A percentile compares a stretch with the other conserved stretches of the same genome.
phyloP scores from a whole-genome alignment of 2,329 filamentous ascomycete species.

The Sordariomycetes sp. region DNA sequence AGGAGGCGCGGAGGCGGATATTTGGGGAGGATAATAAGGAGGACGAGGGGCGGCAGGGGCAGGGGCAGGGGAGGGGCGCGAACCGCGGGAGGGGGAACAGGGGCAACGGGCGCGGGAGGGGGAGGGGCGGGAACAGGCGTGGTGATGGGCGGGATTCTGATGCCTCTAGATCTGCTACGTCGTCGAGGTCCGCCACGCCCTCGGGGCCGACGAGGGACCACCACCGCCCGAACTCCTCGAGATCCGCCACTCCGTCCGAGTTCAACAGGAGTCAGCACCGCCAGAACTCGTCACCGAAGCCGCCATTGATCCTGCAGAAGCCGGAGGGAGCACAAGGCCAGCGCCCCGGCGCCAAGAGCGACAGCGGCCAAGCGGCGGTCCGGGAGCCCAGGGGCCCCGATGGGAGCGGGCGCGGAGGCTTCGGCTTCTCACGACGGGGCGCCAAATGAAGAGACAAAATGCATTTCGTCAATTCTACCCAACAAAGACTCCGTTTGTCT shows the following conservation, averaged over 20 bases:
- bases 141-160: neutral
- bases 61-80: conserved; percentile 14
- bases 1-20: conserved; percentile 76
- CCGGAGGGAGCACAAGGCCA: conserved; percentile 21
- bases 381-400: conserved; percentile 70
- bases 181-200: neutral
- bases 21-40: conserved; percentile 44
- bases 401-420: conserved; percentile 60
- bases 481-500: neutral
- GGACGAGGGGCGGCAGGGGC: conserved; percentile 19
- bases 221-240: conserved; percentile 51
- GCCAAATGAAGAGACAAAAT: conserved; percentile 25
- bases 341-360: conserved; percentile 32
- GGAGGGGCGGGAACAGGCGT: neutral
- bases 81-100: conserved; percentile 1
- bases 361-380: conserved; percentile 53
- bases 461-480: conserved; percentile 4
- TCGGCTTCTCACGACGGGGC: conserved; percentile 55
- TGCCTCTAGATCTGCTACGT: neutral
- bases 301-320: conserved; percentile 34
- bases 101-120: neutral
- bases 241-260: neutral
- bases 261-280: conserved; percentile 58
- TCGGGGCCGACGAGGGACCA: conserved; percentile 40
- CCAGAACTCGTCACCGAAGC: conserved; percentile 55